Conservation (phyloP, 495 filamentous ascomycete genomes). For the Mytilinidion resinicola region DNA sequence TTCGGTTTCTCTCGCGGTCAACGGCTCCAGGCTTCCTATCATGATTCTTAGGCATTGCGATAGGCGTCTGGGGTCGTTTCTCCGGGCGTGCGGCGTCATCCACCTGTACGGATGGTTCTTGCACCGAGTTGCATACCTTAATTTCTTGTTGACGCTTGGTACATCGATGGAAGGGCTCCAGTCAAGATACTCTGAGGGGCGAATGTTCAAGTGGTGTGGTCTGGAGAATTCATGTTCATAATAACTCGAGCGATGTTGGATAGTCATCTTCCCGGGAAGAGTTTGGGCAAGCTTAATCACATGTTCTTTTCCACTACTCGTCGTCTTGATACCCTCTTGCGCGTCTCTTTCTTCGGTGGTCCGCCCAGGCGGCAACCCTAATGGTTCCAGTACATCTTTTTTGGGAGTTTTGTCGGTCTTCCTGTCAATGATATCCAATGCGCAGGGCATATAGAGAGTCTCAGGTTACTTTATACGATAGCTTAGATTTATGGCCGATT, state of each 20-base stretch:
- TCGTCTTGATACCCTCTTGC: neutral
- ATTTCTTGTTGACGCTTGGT: slow-evolving; percentile 5
- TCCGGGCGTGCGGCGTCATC: slow-evolving; percentile 1
- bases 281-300: slow-evolving; percentile 26
- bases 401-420: slow-evolving; percentile 2
- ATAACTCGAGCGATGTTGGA: slow-evolving; percentile 10
- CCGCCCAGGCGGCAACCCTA: neutral
- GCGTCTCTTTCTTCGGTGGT: neutral
- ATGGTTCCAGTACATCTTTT: neutral
- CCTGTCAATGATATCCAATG: neutral
- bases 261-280: slow-evolving; percentile 10
- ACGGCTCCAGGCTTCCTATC: slow-evolving; percentile 17
- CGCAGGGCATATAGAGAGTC: neutral
- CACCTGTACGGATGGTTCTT: neutral
- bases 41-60: slow-evolving; percentile 20
- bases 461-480: neutral
- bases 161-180: slow-evolving; percentile 4
- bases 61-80: slow-evolving; percentile 10
- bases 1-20: slow-evolving; percentile 12
- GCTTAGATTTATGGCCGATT: slow-evolving; percentile 1
- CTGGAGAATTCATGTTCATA: slow-evolving; percentile 25
- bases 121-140: neutral
- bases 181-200: slow-evolving; percentile 2
- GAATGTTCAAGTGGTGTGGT: slow-evolving; percentile 22
- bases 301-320: slow-evolving; percentile 10